A percentile compares a stretch with the other conserved stretches of the same genome.
Conservation (phyloP, 1,139 yeast species). For the Candida dubliniensis region DNA sequence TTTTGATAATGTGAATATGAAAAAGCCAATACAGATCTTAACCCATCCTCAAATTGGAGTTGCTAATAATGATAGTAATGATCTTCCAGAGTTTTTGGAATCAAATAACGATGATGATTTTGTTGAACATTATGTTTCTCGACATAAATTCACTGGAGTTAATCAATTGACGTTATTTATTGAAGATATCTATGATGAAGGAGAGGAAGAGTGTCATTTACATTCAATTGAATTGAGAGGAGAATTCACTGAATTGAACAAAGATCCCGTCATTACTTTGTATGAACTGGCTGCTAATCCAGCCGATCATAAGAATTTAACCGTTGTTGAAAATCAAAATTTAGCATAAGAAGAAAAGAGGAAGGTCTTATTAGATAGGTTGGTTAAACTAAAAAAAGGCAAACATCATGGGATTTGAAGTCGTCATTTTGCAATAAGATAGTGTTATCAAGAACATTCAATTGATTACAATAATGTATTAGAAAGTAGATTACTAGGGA, state of each 20-base stretch:
- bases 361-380: neutral
- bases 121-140: slow-evolving; percentile 80
- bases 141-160: slow-evolving; percentile 72
- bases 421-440: no score
- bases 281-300: slow-evolving; percentile 95
- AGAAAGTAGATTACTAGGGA: no score
- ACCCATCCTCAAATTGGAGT: slow-evolving; percentile 67
- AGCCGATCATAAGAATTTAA: slow-evolving; percentile 65
- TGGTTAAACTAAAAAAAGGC: no score
- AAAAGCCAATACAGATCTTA: slow-evolving; percentile 52
- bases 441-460: no score
- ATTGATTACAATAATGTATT: no score
- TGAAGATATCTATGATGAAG: slow-evolving; percentile 66
- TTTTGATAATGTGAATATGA: slow-evolving; percentile 58
- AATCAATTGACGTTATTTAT: slow-evolving; percentile 67
- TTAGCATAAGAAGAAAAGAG: neutral
- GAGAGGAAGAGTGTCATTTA: slow-evolving; percentile 51
- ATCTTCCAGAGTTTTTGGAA: slow-evolving; percentile 31
- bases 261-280: slow-evolving; percentile 70
- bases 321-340: slow-evolving; percentile 16
- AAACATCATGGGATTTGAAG: no score
- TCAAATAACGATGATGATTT: slow-evolving; percentile 52
- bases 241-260: slow-evolving; percentile 60
- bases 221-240: slow-evolving; percentile 83
- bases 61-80: slow-evolving; percentile 31